phyloP scores from a whole-genome alignment of 2,329 filamentous ascomycete species.

The Aspergillus udagawae region DNA sequence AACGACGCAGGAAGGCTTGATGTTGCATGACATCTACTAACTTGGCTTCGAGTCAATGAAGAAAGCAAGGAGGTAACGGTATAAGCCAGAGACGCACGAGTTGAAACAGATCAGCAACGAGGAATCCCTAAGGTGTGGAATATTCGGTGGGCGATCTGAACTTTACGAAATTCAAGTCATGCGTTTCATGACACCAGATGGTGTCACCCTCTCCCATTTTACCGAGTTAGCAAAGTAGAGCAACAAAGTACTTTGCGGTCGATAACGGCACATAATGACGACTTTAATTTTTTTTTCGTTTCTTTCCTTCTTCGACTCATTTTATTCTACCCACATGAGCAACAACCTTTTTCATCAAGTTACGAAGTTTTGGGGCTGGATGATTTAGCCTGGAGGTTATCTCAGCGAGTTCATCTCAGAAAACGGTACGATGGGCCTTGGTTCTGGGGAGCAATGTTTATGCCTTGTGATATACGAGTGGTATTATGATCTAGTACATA shows the following conservation, averaged over 20 bases:
- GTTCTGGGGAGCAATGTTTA: not conserved
- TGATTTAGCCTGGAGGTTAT: not conserved
- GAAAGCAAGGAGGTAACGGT: not conserved
- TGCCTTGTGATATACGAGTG: not conserved
- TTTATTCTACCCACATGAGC: no score
- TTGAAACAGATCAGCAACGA: not conserved
- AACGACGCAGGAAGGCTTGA: constrained; percentile 32
- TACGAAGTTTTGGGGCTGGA: not conserved
- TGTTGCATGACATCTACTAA: constrained; percentile 8
- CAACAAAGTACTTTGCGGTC: not conserved
- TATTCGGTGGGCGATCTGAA: not conserved
- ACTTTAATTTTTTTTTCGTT: not conserved
- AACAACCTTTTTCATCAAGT: not conserved
- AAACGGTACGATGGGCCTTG: not conserved
- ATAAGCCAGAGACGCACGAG: not conserved
- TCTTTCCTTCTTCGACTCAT: not conserved
- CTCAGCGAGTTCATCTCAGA: not conserved
- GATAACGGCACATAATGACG: not conserved
- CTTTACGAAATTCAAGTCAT: not conserved
- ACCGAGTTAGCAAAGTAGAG: not conserved
- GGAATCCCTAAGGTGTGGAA: not conserved
- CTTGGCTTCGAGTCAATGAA: constrained; percentile 1
- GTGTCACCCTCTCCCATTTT: not conserved
- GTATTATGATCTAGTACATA: constrained; percentile 2
- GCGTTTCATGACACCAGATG: not conserved